These are phyloP conservation scores for Haplosporangium sp. DNA, from an alignment of 371 early-diverging fungal species.

Conservation along the genomic window DNA sequence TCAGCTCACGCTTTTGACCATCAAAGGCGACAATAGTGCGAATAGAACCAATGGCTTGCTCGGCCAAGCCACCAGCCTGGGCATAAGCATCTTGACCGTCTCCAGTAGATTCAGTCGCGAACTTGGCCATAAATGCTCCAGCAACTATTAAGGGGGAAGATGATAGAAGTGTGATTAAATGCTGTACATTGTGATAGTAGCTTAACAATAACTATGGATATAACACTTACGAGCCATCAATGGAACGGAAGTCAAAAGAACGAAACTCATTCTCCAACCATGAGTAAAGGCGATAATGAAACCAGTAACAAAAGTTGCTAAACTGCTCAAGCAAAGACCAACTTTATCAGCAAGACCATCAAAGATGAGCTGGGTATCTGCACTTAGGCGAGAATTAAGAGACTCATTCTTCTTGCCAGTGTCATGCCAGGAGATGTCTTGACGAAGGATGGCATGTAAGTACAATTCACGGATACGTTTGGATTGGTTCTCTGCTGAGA, in stretches of 20 bases:
- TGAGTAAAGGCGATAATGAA: constrained; percentile 88
- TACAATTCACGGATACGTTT: constrained; percentile 75
- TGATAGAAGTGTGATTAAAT: background rate
- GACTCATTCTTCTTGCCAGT: constrained; percentile 75
- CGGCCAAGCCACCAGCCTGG: constrained; percentile 83
- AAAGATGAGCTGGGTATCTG: constrained; percentile 83
- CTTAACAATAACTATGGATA: background rate
- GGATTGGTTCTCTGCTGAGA: constrained; percentile 62
- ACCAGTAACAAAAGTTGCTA: constrained; percentile 86
- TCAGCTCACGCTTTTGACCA: constrained; percentile 76
- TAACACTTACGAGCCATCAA: constrained; percentile 60
- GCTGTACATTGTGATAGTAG: background rate
- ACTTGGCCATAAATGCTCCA: constrained; percentile 70
- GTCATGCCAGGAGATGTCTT: constrained; percentile 95
- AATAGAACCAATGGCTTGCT: constrained; percentile 88
- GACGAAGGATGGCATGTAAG: constrained; percentile 84
- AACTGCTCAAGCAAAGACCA: constrained; percentile 73
- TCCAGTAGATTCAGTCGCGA: constrained; percentile 65
- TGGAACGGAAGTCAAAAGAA: constrained; percentile 81
- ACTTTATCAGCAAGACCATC: constrained; percentile 93
- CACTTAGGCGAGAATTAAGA: constrained; percentile 80
- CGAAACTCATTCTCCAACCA: constrained; percentile 89
- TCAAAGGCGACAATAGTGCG: constrained; percentile 91
- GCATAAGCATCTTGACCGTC: constrained; percentile 71
- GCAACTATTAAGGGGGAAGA: constrained; percentile 14